These are phyloP conservation scores for Aspergillus sclerotiicarbonarius DNA, from an alignment of 495 filamentous ascomycete species.

Conservation along the genomic window DNA sequence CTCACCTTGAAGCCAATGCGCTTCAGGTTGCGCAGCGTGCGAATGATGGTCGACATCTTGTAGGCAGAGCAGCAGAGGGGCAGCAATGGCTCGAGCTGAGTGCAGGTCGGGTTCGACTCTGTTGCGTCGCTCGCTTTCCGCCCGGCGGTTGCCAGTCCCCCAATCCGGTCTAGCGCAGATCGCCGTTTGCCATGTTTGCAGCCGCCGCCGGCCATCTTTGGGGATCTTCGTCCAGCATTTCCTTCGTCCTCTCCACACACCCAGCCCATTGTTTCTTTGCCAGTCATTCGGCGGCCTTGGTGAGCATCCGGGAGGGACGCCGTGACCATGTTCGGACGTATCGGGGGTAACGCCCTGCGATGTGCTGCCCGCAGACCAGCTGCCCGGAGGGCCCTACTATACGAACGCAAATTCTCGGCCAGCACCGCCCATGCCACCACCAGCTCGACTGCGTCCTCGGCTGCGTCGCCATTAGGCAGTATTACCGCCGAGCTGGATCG, in stretches of 20 bases:
- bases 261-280: not conserved
- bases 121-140: slow-evolving; percentile 7
- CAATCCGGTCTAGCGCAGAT: slow-evolving; percentile 26
- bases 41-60: slow-evolving; percentile 86
- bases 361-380: slow-evolving; percentile 32
- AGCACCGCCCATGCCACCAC: slow-evolving; percentile 24
- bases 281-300: not conserved
- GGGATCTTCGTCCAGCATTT: slow-evolving; percentile 17
- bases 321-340: slow-evolving; percentile 39
- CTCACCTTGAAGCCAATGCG: slow-evolving; percentile 80
- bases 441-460: slow-evolving; percentile 26
- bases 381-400: slow-evolving; percentile 28
- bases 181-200: slow-evolving; percentile 45
- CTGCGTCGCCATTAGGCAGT: slow-evolving; percentile 43
- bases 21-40: slow-evolving; percentile 83
- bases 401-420: slow-evolving; percentile 43
- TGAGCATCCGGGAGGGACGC: not conserved
- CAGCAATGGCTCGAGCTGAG: slow-evolving; percentile 7
- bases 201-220: not conserved
- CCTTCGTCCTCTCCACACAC: not conserved
- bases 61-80: slow-evolving; percentile 17
- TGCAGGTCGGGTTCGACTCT: slow-evolving; percentile 6
- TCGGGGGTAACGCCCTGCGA: slow-evolving; percentile 39
- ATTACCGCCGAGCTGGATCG: slow-evolving; percentile 82
- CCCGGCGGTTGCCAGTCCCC: slow-evolving; percentile 17